phyloP scores from a whole-genome alignment of 139 green algal species.

The Micractinium sp. region DNA sequence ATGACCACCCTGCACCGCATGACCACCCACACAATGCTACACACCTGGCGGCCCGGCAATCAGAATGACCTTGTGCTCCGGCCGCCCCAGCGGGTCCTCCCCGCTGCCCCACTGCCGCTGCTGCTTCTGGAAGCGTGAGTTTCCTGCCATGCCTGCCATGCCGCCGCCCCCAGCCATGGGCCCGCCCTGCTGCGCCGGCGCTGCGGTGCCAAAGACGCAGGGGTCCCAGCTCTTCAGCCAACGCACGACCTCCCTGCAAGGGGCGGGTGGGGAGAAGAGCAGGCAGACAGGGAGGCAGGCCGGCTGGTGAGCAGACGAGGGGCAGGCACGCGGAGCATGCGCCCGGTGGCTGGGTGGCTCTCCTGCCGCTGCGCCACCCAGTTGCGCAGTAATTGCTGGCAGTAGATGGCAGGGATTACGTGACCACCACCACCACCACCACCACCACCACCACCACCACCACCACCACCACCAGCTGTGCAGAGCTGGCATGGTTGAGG shows the following conservation, averaged over 20 bases:
- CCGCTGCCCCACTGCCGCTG: slow-evolving; percentile 2
- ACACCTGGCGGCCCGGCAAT: slow-evolving; percentile 58
- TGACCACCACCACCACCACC: no score
- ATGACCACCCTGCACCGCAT: neutral
- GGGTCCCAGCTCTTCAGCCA: slow-evolving; percentile 89
- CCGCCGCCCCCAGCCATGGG: neutral
- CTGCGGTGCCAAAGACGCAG: slow-evolving; percentile 65
- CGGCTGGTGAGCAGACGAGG: no score
- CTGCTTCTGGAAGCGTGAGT: neutral
- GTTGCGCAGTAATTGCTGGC: no score
- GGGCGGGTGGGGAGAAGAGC: neutral
- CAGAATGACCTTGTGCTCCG: slow-evolving; percentile 63
- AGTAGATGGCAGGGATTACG: neutral
- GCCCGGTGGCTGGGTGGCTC: no score
- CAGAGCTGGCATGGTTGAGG: no score
- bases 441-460: no score
- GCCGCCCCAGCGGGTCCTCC: slow-evolving; percentile 37
- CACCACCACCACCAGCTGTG: no score
- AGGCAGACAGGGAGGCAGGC: neutral
- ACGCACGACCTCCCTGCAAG: slow-evolving; percentile 55
- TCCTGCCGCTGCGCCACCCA: no score
- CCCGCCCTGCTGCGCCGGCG: neutral
- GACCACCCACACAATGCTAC: neutral
- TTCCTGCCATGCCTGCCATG: no score
- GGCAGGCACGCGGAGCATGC: neutral